Conservation (phyloP, 768 basidiomycete genomes). For the Serendipita sp. region DNA sequence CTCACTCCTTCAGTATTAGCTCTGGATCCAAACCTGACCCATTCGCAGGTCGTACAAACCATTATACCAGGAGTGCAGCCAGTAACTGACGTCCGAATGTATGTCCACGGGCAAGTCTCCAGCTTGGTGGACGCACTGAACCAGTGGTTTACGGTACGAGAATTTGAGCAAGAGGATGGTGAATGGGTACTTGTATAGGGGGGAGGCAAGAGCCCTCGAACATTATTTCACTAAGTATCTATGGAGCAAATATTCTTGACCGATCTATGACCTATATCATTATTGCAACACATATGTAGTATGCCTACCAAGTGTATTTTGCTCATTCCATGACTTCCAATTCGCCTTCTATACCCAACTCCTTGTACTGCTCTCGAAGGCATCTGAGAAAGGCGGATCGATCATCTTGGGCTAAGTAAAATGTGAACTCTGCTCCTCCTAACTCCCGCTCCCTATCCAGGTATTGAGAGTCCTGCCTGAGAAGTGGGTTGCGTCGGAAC, state of each 20-base stretch:
- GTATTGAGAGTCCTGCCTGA: background rate
- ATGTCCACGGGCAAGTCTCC: background rate
- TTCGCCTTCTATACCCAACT: background rate
- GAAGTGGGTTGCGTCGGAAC: background rate
- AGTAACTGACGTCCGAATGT: background rate
- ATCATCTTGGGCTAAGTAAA: background rate
- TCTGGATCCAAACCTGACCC: background rate
- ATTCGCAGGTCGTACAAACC: background rate
- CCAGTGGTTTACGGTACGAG: background rate
- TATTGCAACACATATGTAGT: too few species aligned
- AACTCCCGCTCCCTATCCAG: background rate
- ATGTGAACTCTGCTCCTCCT: conserved; percentile 4
- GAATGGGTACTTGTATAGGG: background rate
- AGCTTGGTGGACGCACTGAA: background rate
- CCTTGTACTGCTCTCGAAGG: background rate
- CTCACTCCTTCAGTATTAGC: background rate
- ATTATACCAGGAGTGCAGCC: background rate
- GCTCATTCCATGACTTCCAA: background rate
- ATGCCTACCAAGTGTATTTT: too few species aligned
- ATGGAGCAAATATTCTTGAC: background rate
- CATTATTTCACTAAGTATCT: background rate
- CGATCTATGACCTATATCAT: too few species aligned
- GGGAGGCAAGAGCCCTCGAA: background rate
- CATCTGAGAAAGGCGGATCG: background rate
- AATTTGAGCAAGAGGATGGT: background rate